Evolutionary conservation across 495 filamentous ascomycete species (phyloP), one percentile per base, ranked within the genome.

Genomic region (Evernia prunastri): DNA sequence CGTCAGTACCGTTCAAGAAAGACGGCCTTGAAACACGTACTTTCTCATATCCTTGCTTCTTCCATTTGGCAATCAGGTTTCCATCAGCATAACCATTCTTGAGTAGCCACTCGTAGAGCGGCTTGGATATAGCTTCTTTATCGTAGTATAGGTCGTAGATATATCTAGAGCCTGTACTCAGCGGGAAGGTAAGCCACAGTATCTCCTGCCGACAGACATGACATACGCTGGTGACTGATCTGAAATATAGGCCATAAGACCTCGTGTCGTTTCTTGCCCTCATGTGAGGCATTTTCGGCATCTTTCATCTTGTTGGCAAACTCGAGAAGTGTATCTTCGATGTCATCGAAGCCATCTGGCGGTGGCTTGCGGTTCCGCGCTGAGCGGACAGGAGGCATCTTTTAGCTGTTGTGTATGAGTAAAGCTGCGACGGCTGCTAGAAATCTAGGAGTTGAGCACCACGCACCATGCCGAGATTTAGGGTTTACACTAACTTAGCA

Each of bases 241-340:
- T 96, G 94, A 73, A 97, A 97, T 60, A 97, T 94, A 58, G 92
- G 92, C 95, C 94, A 97, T 63, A 92, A 80, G 59, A 89, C 89
- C 77, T 97, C 91, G 71, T 96, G 84, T 67, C 90, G 86, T 76
- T 88, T 89, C 69, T 88, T 89, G 11, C 88, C 88, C 54, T 90
- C 88, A 66, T 88, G 85, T 23, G 85, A 80, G 23, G 82, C 83
- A 67, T 93, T 92, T 73, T 96, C 90, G 58, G 93, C 94, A 76
- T 98, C 94, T 74, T 97, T 97, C 94, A 97, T 96, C 79, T 96
- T 96, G 80, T 97, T 96, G 75, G 81, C 81, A 77, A 97, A 98
- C 68, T 96, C 89, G 29, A 97, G 84, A 35, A 98, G 87, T 64
- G 93, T 96, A 75, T 97, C 92, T 76, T 97, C 92, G 72, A 98